Evolutionary conservation across 2,329 filamentous ascomycete species (phyloP).

Genomic region (Chaetomiaceae sp.): DNA sequence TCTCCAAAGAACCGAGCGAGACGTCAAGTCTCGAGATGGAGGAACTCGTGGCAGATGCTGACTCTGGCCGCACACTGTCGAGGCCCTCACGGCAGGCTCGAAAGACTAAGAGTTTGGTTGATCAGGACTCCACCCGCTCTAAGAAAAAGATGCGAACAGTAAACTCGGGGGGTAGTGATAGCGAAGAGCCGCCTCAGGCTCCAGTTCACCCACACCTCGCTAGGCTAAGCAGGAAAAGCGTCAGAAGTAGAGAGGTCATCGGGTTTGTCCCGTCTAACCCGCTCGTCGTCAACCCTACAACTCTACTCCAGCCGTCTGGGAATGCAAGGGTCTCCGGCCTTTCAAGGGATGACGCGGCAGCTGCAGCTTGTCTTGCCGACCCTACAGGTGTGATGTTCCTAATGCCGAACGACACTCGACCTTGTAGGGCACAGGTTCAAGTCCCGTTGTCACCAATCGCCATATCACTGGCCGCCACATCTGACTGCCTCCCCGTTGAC

Average conservation of each 20-base stretch:
- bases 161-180: slow-evolving; percentile 1
- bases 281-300: slow-evolving; percentile 7
- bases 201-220: slow-evolving; percentile 35
- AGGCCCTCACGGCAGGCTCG: not conserved
- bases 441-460: not conserved
- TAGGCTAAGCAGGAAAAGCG: slow-evolving; percentile 39
- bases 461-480: not conserved
- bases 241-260: slow-evolving; percentile 46
- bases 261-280: slow-evolving; percentile 33
- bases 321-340: not conserved
- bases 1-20: not conserved
- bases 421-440: not conserved
- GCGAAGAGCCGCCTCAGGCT: slow-evolving; percentile 21
- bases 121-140: not conserved
- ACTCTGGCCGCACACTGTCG: not conserved
- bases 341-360: not conserved
- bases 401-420: not conserved
- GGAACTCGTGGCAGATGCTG: not conserved
- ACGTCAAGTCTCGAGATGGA: not conserved
- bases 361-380: no score
- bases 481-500: not conserved
- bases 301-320: not conserved
- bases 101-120: not conserved
- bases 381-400: not conserved
- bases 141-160: not conserved